phyloP scores from a whole-genome alignment of 805 yeast species.

The Osmozyma mogii region DNA sequence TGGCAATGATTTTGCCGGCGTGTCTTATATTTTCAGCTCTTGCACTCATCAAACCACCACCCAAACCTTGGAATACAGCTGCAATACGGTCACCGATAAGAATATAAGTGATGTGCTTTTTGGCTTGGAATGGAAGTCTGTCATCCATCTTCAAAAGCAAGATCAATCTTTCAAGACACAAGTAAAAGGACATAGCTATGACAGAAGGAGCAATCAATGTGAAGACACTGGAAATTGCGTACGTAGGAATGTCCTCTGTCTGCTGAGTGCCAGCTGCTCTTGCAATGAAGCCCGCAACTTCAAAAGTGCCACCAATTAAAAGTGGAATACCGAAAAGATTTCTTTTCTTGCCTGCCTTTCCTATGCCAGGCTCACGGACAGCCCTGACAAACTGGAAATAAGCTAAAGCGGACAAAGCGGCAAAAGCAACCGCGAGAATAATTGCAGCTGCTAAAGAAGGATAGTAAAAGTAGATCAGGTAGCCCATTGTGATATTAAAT shows the following conservation, averaged over 20 bases:
- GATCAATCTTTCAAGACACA: slow-evolving; percentile 20
- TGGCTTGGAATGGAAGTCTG: slow-evolving; percentile 12
- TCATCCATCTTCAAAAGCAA: slow-evolving; percentile 10
- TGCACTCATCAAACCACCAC: slow-evolving; percentile 23
- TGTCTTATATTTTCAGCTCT: too few relatives aligned
- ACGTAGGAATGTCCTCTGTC: slow-evolving; percentile 8
- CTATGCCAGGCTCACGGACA: too few relatives aligned
- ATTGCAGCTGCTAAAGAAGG: too few relatives aligned
- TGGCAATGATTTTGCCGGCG: slow-evolving; percentile 15
- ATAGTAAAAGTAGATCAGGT: too few relatives aligned
- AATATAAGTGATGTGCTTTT: slow-evolving; percentile 17
- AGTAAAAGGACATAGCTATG: slow-evolving; percentile 23
- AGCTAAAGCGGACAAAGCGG: too few relatives aligned
- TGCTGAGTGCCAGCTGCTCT: slow-evolving; percentile 12
- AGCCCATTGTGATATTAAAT: too few relatives aligned
- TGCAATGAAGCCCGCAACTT: slow-evolving; percentile 17
- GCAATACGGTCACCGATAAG: slow-evolving; percentile 22
- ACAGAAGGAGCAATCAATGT: slow-evolving; percentile 23
- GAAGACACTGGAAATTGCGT: slow-evolving; percentile 16
- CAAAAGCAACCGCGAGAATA: too few relatives aligned
- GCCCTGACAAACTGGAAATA: too few relatives aligned
- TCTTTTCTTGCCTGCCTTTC: too few relatives aligned
- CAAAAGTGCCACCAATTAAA: slow-evolving; percentile 16
- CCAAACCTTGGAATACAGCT: slow-evolving; percentile 20
- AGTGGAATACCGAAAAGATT: too few relatives aligned